Evolutionary conservation across 192 early-diverging fungal species (phyloP), one percentile per base, ranked within the genome.

Genomic region (Coemansia sp.): DNA sequence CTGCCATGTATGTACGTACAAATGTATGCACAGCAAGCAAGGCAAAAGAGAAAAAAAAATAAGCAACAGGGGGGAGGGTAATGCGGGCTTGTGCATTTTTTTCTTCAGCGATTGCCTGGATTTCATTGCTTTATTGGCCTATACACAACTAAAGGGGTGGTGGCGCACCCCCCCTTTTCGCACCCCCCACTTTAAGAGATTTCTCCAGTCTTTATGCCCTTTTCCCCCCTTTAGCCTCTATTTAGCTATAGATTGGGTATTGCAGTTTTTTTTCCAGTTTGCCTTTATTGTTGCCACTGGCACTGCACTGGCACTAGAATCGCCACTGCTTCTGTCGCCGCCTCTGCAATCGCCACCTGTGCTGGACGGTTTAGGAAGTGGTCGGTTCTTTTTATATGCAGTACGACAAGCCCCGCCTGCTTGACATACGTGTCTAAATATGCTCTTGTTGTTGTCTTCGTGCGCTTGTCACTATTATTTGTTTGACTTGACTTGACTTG

Each of bases 21-120:
- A 29, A 56, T 56, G 55, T 56, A 63, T 69, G 59, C 54, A 48
- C 61, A 42, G 54, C 60, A 66, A 58, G 68, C 48, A 58, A 72
- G 54, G 57, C 42, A 48, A 56, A 59, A 51, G 52, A 66, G 51
- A 61, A 61, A 56, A 25, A 36, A 36, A 36, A 22, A 40, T 10
- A 33, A 33, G 31, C 29, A 20, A 31, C 25, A 48, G 60, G 67
- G 63, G 58, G 65, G 65, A 31, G 65, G 56, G 65, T 59, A 67
- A 72, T 72, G 70, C 64, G 70, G 70, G 70, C 70, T 72, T 72
- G 70, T 72, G 63, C 63, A 61, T 72, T 72, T 72, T 65, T 58
- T 56, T 45, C 36, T 25, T 25, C 59, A 64, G 54, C 70, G 64
- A 72, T 72, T 72, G 56, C 64, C 52, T 63, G 36, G 65, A 40